These are phyloP conservation scores for Sonneratia caseolaris DNA, from an alignment of 345 rosid genomes.

Conservation along the genomic window DNA sequence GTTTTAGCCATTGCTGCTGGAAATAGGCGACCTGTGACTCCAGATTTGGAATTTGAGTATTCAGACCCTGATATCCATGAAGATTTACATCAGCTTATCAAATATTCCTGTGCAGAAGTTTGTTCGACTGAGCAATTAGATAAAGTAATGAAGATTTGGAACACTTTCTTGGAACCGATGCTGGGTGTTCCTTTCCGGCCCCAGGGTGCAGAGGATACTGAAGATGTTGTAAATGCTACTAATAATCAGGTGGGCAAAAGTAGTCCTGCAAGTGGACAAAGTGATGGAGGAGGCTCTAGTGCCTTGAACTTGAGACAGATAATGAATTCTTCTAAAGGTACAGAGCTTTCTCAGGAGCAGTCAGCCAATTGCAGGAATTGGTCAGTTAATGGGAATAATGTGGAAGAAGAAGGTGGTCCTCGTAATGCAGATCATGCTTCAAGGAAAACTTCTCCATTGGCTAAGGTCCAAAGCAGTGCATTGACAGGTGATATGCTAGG, in stretches of 20 bases:
- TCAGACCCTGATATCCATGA: slow-evolving; percentile 79
- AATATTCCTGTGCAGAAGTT: slow-evolving; percentile 92
- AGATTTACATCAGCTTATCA: slow-evolving; percentile 85
- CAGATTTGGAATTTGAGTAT: slow-evolving; percentile 74
- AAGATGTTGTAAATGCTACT: slow-evolving; percentile 64
- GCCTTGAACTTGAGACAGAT: slow-evolving; percentile 24
- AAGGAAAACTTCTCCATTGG: slow-evolving; percentile 32
- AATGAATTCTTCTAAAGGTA: slow-evolving; percentile 43
- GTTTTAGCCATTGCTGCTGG: slow-evolving; percentile 86
- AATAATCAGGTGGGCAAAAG: slow-evolving; percentile 39
- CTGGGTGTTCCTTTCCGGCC: slow-evolving; percentile 79
- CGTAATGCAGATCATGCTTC: slow-evolving; percentile 24
- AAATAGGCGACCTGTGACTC: slow-evolving; percentile 47
- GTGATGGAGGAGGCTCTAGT: slow-evolving; percentile 40
- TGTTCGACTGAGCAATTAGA: slow-evolving; percentile 84
- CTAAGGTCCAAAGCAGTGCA: slow-evolving; percentile 33
- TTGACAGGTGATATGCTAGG: slow-evolving; percentile 40
- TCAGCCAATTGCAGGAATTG: slow-evolving; percentile 37
- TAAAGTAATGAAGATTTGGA: slow-evolving; percentile 91
- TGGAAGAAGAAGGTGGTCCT: slow-evolving; percentile 36
- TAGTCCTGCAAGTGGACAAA: slow-evolving; percentile 35
- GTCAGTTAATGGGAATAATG: slow-evolving; percentile 45
- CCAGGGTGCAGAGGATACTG: slow-evolving; percentile 76
- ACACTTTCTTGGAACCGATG: slow-evolving; percentile 76
- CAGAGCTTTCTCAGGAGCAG: slow-evolving; percentile 47